Evolutionary conservation across 192 early-diverging fungal species (phyloP).

Genomic region (Pilaira anomala): DNA sequence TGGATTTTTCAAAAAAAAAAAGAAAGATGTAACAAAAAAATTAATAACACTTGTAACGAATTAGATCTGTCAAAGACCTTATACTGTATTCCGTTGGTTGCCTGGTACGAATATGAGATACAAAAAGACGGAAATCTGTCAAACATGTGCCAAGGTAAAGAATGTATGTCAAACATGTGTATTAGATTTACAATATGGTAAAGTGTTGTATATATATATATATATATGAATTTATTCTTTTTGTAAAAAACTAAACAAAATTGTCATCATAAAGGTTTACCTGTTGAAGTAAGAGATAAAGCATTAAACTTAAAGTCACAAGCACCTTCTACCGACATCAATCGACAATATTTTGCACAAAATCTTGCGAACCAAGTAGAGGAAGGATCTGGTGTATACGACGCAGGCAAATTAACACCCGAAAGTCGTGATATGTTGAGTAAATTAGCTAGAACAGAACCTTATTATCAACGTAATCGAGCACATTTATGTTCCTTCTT

Average conservation of each 20-base stretch:
- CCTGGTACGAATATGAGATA: conserved; percentile 93
- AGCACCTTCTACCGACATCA: conserved; percentile 82
- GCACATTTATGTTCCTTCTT: conserved; percentile 95
- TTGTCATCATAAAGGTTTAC: no score
- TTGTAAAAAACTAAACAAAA: not conserved
- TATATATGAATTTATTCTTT: not conserved
- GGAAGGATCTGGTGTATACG: conserved; percentile 52
- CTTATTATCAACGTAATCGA: conserved; percentile 88
- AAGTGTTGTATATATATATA: not conserved
- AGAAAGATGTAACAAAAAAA: not conserved
- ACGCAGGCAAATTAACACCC: conserved; percentile 67
- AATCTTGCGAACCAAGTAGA: conserved; percentile 62
- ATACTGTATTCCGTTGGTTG: conserved; percentile 95
- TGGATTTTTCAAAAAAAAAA: not conserved
- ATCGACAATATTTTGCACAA: conserved; percentile 84
- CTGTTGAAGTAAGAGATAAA: conserved; percentile 90
- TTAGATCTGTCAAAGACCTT: conserved; percentile 81
- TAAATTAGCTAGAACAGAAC: conserved; percentile 79
- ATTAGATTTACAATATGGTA: conserved; percentile 89
- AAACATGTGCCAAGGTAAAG: conserved; percentile 96
- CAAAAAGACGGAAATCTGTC: conserved; percentile 98
- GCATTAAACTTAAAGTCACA: conserved; percentile 72
- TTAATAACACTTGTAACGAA: not conserved
- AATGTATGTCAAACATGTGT: conserved; percentile 98
- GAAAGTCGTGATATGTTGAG: conserved; percentile 73